Percentiles rank a stretch among this genome's conserved stretches.
These are phyloP conservation scores for Anacardium occidentale DNA, from an alignment of 345 rosid genomes.

Conservation along the genomic window DNA sequence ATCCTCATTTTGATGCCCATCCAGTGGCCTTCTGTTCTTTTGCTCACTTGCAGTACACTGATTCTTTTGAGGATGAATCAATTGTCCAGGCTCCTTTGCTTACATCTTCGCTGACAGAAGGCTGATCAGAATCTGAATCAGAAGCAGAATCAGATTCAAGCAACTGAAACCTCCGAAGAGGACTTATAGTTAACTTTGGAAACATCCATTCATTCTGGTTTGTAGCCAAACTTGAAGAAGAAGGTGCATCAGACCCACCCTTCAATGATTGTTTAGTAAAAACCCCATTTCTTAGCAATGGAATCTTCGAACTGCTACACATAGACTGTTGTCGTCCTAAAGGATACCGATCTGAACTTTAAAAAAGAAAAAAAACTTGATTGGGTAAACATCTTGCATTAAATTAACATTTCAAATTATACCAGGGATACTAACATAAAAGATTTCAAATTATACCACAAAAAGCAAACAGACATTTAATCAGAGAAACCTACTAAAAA, in stretches of 20 bases:
- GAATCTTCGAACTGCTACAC: constrained; percentile 62
- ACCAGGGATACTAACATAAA: neutral
- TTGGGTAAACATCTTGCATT: neutral
- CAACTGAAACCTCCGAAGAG: constrained; percentile 80
- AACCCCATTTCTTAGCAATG: constrained; percentile 47
- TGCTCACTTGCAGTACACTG: constrained; percentile 26
- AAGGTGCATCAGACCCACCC: constrained; percentile 33
- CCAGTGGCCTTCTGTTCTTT: constrained; percentile 32
- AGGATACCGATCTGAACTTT: constrained; percentile 40
- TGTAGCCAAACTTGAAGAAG: constrained; percentile 40
- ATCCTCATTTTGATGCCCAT: constrained; percentile 38
- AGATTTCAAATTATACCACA: neutral
- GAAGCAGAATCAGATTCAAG: constrained; percentile 87
- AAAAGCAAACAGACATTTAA: neutral
- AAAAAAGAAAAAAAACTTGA: constrained; percentile 21
- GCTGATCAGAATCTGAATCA: constrained; percentile 40
- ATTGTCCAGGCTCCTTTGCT: constrained; percentile 28
- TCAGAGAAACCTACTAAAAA: neutral
- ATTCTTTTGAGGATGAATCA: constrained; percentile 29
- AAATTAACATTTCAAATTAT: neutral
- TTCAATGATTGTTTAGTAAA: constrained; percentile 40
- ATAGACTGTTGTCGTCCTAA: constrained; percentile 44
- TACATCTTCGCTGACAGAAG: constrained; percentile 30
- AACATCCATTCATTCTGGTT: constrained; percentile 37
- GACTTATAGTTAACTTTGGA: constrained; percentile 59